phyloP scores from a whole-genome alignment of 2,329 filamentous ascomycete species.

The Colletotrichum salicis region DNA sequence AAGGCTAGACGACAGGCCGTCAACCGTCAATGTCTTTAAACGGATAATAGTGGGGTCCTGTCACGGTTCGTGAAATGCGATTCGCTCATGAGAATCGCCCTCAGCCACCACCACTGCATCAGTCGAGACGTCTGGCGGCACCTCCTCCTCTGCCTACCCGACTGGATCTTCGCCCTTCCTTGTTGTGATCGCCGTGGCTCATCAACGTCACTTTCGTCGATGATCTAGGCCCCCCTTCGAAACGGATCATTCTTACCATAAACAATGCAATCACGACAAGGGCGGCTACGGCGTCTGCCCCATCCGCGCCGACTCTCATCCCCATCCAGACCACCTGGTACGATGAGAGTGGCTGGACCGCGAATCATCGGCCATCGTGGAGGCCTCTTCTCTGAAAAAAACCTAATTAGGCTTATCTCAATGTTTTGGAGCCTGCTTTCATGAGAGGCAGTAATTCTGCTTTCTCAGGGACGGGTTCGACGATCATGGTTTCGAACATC shows the following conservation, averaged over 20 bases:
- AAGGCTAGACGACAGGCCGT: slow-evolving; percentile 18
- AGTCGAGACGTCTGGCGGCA: slow-evolving; percentile 16
- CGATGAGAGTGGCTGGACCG: neutral
- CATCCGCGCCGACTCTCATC: neutral
- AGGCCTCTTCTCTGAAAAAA: slow-evolving; percentile 11
- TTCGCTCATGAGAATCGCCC: slow-evolving; percentile 24
- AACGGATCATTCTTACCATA: neutral
- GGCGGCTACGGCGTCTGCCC: neutral
- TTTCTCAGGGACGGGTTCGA: neutral
- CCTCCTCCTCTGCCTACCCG: neutral
- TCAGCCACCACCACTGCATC: slow-evolving; percentile 24
- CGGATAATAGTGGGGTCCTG: slow-evolving; percentile 12
- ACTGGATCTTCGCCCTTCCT: slow-evolving; percentile 7
- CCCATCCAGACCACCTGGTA: neutral
- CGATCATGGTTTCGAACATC: neutral
- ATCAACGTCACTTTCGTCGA: neutral
- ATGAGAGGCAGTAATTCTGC: neutral
- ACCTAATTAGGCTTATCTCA: neutral
- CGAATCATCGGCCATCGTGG: slow-evolving; percentile 2
- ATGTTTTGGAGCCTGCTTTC: neutral
- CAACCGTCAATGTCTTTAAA: neutral
- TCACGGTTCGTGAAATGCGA: slow-evolving; percentile 8
- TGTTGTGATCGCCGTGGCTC: slow-evolving; percentile 12
- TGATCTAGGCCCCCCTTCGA: slow-evolving; percentile 11
- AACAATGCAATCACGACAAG: slow-evolving; percentile 9